Evolutionary conservation across 106 monocot species (phyloP), one percentile per base, ranked within the genome.

Genomic region (Gastrodia elata): DNA sequence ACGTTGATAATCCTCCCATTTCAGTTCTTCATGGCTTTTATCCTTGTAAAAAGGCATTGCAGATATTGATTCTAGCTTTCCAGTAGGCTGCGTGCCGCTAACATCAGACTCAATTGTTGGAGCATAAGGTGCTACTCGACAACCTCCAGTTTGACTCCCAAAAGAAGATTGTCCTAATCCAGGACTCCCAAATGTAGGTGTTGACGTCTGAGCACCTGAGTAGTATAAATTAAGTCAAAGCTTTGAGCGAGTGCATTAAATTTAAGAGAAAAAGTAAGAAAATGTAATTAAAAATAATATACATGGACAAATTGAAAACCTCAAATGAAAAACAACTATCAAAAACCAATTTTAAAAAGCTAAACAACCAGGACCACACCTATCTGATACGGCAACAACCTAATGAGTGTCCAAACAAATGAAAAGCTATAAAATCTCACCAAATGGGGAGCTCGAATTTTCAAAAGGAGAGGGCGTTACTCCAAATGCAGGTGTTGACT

Each of bases 1-100:
- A 77, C 80, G 90, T 77, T 93, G 97, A 77, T 97, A 97, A 39
- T 97, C 97, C 75, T 93, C 97, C 97, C 97, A 97, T 72, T 93
- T 80, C 80, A 97, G 68, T 43, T 97, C 97, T 61, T 97, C 97
- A 27, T 93, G 97, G 76, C 97, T 88, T 82, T 97, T 97, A 39
- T 91, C 93, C 55, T 93, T 97, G 73, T 97, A 93, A 68, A 73
- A 84, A 81, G 90, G 86, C 97, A 97, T 97, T 15, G 97, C 93
- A 8, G 97, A 97, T 75, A 97, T 91, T 25, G 97, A 97, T 43
- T 97, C 97, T 72, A 97, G 61, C 78, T 93, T 97, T 65, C 85
- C 93, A 78, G 88, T 71, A 77, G 89, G 65, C 61, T 78, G 83
- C 32, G 86, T 73, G 37, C 87, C 79, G 38, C 35, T 80, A 55